Evolutionary conservation across 306 rosid species (phyloP), one percentile per base, ranked within the genome.

Genomic region (Hippophae tibetana): DNA sequence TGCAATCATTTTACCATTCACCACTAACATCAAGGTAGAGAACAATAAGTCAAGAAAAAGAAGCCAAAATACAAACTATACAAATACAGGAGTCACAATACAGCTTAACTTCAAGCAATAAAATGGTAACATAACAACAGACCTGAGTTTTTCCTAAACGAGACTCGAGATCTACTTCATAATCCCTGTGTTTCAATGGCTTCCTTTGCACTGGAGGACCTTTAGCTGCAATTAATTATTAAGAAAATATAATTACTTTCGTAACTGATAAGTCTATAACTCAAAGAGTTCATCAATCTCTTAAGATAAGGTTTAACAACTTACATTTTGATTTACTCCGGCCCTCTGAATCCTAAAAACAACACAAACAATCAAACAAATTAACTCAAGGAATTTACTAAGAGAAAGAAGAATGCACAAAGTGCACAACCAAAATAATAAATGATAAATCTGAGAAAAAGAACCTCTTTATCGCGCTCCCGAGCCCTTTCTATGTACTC

Each of bases 121-220:
- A 3, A 41, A 14, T 6, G 13, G n/a, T 47, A 43, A 62, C 14
- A 31, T 6, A 60, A 27, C 13, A 31, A 50, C 61, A 49, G 55
- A 86, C 95, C 86, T 93, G 99, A 58, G 99, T 93, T 72, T 93
- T 93, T 42, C 99, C 99, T 75, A 88, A 79, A 69, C 90, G 86
- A 40, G 99, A 93, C 61, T 88, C 85, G 6, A 93, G 99, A 84
- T 93, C 90, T 8, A 93, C 99, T 76, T 86, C 97, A 66, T 79
- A 93, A 81, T 93, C 99, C 72, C 99, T 82, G 60, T 89, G 97
- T 71, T 93, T 93, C 80, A 93, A 74, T 56, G 99, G 99, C 71
- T 93, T 84, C 81, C 97, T 82, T 69, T 86, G 97, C 60, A 82
- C 94, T 0, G 67, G 82, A 69, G 97, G 97, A 53, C 97, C 99